These are phyloP conservation scores for Bretziella fagacearum DNA, from an alignment of 2,329 filamentous ascomycete genomes.

Conservation along the genomic window DNA sequence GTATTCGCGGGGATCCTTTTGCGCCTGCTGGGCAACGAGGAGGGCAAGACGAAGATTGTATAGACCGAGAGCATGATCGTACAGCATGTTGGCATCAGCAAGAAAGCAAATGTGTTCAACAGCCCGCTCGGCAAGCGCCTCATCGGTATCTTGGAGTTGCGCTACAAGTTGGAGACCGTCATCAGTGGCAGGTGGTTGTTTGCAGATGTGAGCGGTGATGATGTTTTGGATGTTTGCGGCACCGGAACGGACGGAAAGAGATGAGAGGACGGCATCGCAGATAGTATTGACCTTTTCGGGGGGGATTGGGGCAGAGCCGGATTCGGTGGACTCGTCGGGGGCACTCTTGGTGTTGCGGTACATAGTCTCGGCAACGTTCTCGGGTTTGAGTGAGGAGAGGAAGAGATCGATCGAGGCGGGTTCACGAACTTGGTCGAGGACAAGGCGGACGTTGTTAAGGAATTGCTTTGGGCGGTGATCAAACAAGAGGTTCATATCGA, in stretches of 20 bases:
- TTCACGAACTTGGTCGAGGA: conserved; percentile 71
- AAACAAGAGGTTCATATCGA: conserved; percentile 95
- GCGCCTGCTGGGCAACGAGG: conserved; percentile 84
- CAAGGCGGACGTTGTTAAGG: conserved; percentile 53
- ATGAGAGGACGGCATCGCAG: conserved; percentile 65
- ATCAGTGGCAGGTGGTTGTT: conserved; percentile 74
- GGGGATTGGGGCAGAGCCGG: conserved; percentile 1
- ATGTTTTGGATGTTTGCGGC: conserved; percentile 64
- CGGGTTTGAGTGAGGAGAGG: conserved; percentile 72
- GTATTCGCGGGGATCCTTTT: conserved; percentile 90
- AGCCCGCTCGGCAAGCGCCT: conserved; percentile 64
- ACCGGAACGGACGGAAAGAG: conserved; percentile 43
- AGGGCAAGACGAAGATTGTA: conserved; percentile 85
- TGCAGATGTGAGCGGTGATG: conserved; percentile 89
- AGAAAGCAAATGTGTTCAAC: conserved; percentile 97
- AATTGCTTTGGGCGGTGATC: conserved; percentile 85
- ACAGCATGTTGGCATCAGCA: conserved; percentile 80
- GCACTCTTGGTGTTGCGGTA: conserved; percentile 64
- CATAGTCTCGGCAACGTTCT: conserved; percentile 86
- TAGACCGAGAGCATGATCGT: conserved; percentile 74
- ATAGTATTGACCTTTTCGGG: conserved; percentile 65
- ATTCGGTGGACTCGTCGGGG: conserved; percentile 12
- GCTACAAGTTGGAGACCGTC: conserved; percentile 69
- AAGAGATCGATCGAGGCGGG: conserved; percentile 78
- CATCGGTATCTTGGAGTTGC: conserved; percentile 49